Evolutionary conservation across 2,329 filamentous ascomycete species (phyloP), one percentile per base, ranked within the genome.

Genomic region (Fusarium citri): DNA sequence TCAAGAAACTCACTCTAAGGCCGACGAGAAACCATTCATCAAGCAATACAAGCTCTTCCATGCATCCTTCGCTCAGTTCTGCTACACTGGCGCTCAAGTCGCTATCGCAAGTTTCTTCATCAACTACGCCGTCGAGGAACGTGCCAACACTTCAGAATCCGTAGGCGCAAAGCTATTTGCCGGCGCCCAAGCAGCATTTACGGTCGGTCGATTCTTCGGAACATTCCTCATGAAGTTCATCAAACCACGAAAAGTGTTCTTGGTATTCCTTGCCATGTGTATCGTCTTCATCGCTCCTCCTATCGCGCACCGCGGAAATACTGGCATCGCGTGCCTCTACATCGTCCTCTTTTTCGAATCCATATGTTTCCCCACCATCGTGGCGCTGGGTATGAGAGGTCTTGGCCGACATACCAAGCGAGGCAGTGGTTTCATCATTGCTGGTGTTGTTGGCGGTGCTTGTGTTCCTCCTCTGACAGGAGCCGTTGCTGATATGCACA

Each of bases 311-410:
- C 71, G 78, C 14, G 83, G 80, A n/a, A 81, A 83, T 68, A 78
- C 78, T 1, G 86, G 85, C 46, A 80, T 89, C 66, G 81, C 84
- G 8, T 89, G 93, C 84, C 85, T 94, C 30, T 92, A 89, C 78
- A 67, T 92, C 12, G 88, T 90, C 9, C 84, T 94, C 25, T 94
- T 94, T 83, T 94, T 94, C 79, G 92, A 93, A 80, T 91, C 88
- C 6, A 91, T 93, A 75, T 92, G 90, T 78, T 95, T 94, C 83
- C 92, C 92, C 0, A 94, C 92, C 20, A 94, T 95, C 74, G 89
- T 95, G 30, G 91, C 92, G 6, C 84, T 94, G 5, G 91, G 91
- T 11, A 93, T 94, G 83, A 87, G 91, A 23, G 92, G 91, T 4
- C 84, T 94, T 2, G 92, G 93, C 8, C 87, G 89, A 20, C 90